These are phyloP conservation scores for Colletotrichum tamarilloi DNA, from an alignment of 2,329 filamentous ascomycete species.

Conservation along the genomic window DNA sequence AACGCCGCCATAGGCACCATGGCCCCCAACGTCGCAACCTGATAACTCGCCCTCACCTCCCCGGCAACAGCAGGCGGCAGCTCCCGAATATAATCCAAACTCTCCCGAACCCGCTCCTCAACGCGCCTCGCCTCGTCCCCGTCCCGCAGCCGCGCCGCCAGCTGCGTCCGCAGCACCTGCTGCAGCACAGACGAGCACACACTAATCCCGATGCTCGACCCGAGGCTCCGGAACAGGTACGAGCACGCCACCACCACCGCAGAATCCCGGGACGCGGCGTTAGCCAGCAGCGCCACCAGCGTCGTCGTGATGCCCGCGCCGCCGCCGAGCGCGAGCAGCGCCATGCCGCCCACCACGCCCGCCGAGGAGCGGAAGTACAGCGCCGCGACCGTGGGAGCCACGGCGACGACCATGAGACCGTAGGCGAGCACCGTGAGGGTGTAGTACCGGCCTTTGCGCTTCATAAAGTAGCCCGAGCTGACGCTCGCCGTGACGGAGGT, in stretches of 20 bases:
- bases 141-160: conserved; percentile 64
- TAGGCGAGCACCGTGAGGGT: conserved; percentile 72
- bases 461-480: conserved; percentile 74
- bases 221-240: conserved; percentile 83
- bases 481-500: conserved; percentile 73
- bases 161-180: conserved; percentile 68
- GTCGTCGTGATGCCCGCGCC: conserved; percentile 74
- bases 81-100: conserved; percentile 73
- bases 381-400: conserved; percentile 66
- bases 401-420: conserved; percentile 61
- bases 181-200: conserved; percentile 78
- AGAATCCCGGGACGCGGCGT: conserved; percentile 73
- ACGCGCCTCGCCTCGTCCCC: conserved; percentile 72
- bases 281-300: conserved; percentile 78
- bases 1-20: conserved; percentile 53
- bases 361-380: conserved; percentile 58
- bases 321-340: conserved; percentile 55
- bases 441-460: conserved; percentile 77
- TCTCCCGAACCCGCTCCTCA: conserved; percentile 75
- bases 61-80: conserved; percentile 69
- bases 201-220: conserved; percentile 81
- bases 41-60: conserved; percentile 76
- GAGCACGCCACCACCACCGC: conserved; percentile 82
- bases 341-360: conserved; percentile 67
- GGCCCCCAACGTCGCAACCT: conserved; percentile 54